Base-by-base conservation (phyloP, 2,329 filamentous ascomycete species). In the Exophiala bonariae region DNA sequence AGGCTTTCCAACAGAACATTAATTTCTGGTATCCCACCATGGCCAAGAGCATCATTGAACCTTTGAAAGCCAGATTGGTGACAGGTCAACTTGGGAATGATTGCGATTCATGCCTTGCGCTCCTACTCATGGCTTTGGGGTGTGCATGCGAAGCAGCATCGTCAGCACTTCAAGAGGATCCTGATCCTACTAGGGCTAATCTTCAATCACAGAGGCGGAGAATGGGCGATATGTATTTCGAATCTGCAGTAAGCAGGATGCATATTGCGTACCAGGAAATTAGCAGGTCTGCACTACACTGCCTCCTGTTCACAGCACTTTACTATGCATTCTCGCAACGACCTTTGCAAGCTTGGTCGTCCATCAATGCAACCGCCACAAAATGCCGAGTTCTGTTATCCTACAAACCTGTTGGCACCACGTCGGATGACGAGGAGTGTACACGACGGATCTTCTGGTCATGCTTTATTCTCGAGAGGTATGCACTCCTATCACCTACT, bases 1-100 rank as follows among this genome's bases (percentile, higher is more conserved):
- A 65, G 1, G 67, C 71, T 0, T 79, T 79, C 36, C 66, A 75
- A 49, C 59, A 61, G 2, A 71, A 67, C 26, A 63, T 78, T 33
- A 79, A 79, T 57, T 78, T 77, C 38, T 79, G 74, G 73, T 79
- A 78, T 45, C 76, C 75, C 0, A 76, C 73, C 4, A 68, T 76
- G 63, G 73, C 74, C 0, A 65, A 64, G 34, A 48, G 52, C 0
- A 73, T 71, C 19, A 57, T 76, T 1, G 53, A 63, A 1, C 56
- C 54, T 17, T 59, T 71, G 3, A 62, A 67, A 5, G 37, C 44
- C 0, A 62, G 62, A 2, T 59, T 77, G 2, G 49, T 61, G 3
- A 57, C 54, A 1, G 69, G 67, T 0, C 63, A 65, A 5, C 62
- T 69, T 3, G 69, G 73, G 3, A 63, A 72, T 28, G 64, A 59